Percentiles rank a stretch among this genome's conserved stretches.
Evolutionary conservation across 495 filamentous ascomycete genomes (phyloP).

Genomic region (Penicillium dipodomyicola): DNA sequence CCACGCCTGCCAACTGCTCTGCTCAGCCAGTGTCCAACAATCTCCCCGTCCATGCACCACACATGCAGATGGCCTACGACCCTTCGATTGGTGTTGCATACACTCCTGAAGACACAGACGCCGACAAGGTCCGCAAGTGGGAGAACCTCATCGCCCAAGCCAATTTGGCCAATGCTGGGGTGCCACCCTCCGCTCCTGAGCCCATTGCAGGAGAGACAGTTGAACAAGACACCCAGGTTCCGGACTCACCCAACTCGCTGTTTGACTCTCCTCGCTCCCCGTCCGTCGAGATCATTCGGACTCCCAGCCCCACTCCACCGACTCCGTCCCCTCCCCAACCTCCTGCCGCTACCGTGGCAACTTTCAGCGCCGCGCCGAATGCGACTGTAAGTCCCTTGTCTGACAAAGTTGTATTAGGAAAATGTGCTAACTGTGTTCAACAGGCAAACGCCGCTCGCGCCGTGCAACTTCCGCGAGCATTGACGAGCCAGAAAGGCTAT

Average conservation of each 20-base stretch:
- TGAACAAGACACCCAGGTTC: not conserved
- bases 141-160: not conserved
- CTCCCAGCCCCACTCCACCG: not conserved
- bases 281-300: not conserved
- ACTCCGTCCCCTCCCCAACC: not conserved
- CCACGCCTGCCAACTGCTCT: not conserved
- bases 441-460: not conserved
- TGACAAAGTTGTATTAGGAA: not conserved
- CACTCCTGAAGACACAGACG: not conserved
- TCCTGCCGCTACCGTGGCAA: not conserved
- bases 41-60: not conserved
- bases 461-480: not conserved
- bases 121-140: not conserved
- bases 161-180: not conserved
- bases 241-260: not conserved
- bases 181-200: not conserved
- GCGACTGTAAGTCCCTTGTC: not conserved
- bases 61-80: not conserved
- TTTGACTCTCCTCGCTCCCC: not conserved
- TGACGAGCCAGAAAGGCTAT: not conserved
- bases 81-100: not conserved
- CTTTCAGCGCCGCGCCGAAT: not conserved
- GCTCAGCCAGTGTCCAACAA: not conserved
- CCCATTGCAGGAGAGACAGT: not conserved
- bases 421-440: not conserved